Conservation (phyloP, 345 rosid genomes). For the Pseudoturritis turrita region DNA sequence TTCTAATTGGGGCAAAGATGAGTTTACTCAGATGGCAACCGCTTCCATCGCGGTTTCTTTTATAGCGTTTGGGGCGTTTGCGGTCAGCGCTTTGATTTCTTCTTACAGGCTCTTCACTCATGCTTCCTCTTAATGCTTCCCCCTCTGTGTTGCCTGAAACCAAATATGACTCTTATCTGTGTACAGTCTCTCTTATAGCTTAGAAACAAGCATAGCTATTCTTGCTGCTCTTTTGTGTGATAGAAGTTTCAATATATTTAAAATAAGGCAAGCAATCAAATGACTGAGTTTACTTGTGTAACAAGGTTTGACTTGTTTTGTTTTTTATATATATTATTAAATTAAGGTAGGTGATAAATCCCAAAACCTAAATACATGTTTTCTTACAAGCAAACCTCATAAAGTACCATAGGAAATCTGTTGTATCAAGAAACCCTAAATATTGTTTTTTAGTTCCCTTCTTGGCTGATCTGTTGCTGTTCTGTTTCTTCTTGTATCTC, state of each 20-base stretch:
- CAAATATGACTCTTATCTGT: not conserved
- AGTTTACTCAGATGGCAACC: slow-evolving; percentile 90
- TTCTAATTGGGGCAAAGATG: slow-evolving; percentile 98
- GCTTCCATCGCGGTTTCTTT: slow-evolving; percentile 82
- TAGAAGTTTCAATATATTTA: not conserved
- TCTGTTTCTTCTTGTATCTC: slow-evolving; percentile 64
- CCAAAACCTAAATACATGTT: slow-evolving; percentile 7
- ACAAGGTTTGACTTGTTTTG: slow-evolving; percentile 15
- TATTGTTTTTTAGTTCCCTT: slow-evolving; percentile 34
- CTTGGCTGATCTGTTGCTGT: slow-evolving; percentile 19
- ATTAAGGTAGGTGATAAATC: slow-evolving; percentile 15
- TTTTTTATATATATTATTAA: not conserved
- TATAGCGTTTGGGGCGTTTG: slow-evolving; percentile 71
- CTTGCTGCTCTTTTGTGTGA: slow-evolving; percentile 12
- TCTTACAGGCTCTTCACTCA: slow-evolving; percentile 55
- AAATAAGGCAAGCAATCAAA: slow-evolving; percentile 10
- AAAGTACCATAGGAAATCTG: not conserved
- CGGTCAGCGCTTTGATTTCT: slow-evolving; percentile 76
- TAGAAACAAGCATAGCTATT: not conserved
- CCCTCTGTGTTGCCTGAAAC: not conserved
- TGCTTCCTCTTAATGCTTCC: slow-evolving; percentile 32
- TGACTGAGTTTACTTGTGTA: slow-evolving; percentile 19
- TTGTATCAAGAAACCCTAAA: not conserved
- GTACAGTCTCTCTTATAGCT: slow-evolving; percentile 25
- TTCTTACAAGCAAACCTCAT: slow-evolving; percentile 12